Base-by-base conservation (phyloP, 1,139 yeast genomes). In the Sugiyamaella novakii region DNA sequence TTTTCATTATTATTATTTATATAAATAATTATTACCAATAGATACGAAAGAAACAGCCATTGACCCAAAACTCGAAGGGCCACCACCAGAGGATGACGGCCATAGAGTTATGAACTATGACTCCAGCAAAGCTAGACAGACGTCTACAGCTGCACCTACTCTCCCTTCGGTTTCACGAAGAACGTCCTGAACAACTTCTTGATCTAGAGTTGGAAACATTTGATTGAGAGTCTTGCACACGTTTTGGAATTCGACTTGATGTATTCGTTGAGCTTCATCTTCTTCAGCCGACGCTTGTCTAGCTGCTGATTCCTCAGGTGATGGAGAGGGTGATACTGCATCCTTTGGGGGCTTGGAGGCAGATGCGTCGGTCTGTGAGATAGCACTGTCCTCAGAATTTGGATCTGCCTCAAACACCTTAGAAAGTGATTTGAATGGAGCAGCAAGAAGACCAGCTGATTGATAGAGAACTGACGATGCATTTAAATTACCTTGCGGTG, bases 201-300 rank as follows among this genome's bases (percentile, higher is more conserved):
- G 71, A 58, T 88, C 96, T 52, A 88, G 70, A 30, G 72, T 73
- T 1, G 96, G 95, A 67, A 89, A 88, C 80, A 89, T 86, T 49
- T 81, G 83, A 25, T 70, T 70, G 44, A 89, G 71, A 1, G 79
- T 78, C 3, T 69, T 70, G 8, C 74, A 63, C 10, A 75, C 74
- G 28, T 72, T 71, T 29, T 68, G 67, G 42, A 69, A 70, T 53
- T 79, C 80, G 48, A 67, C 62, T 37, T 66, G 62, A 43, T 67
- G 62, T 22, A 68, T 59, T 43, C 70, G 54, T 51, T 64, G 63
- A 2, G 71, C 70, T 39, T 66, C 65, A 36, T 61, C 63, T 42
- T 69, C 72, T 40, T 70, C 73, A 2, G 69, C 68, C 18, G 73
- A 68, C 6, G 65, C 66, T 48, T 66, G 70, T n/a, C 67, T 57